Evolutionary conservation across 768 basidiomycete species (phyloP), one percentile per base, ranked within the genome.

Genomic region (Crucibulum laeve): DNA sequence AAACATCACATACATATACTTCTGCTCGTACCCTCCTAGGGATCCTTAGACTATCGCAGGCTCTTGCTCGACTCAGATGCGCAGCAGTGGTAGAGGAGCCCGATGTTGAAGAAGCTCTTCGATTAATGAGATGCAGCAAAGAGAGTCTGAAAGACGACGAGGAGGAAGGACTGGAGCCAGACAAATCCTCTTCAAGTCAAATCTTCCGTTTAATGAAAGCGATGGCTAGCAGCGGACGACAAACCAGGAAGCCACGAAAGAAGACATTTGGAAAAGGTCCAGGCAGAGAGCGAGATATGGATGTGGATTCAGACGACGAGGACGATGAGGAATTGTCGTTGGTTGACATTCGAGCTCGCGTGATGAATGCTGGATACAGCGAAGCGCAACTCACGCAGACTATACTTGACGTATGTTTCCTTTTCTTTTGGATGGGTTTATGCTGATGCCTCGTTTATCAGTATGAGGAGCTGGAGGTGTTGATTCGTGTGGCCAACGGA

Each of bases 91-190:
- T 98, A 30, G 82, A 82, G 38, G 80, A 84, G 44, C 74, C 77
- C 28, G 96, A 99, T 58, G 93, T 99, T 10, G 93, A 98, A 57
- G 96, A 98, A 65, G 96, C 96, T 2, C 71, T 99, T 49, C 83
- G 96, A 28, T 70, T 99, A 48, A 98, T 99, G 94, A 91, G 93
- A 46, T 91, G 89, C 53, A 91, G 88, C 67, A 99, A 98, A 63
- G 87, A 90, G 57, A 91, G 85, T 56, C 68, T 99, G 53, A 73
- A 82, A 43, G 90, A 94, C 35, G 90, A 91, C 8, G 78, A 80
- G 15, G 84, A 86, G 33, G 73, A 74, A 34, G 84, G 81, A 25
- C 66, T 69, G 22, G 85, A 86, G 25, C 71, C 72, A 3, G 95
- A 99, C 58, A 78, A 80, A 51, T 91, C 93, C 17, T 73, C 77